phyloP scores from a whole-genome alignment of 805 yeast genomes.

The Lachancea lanzarotensis region DNA sequence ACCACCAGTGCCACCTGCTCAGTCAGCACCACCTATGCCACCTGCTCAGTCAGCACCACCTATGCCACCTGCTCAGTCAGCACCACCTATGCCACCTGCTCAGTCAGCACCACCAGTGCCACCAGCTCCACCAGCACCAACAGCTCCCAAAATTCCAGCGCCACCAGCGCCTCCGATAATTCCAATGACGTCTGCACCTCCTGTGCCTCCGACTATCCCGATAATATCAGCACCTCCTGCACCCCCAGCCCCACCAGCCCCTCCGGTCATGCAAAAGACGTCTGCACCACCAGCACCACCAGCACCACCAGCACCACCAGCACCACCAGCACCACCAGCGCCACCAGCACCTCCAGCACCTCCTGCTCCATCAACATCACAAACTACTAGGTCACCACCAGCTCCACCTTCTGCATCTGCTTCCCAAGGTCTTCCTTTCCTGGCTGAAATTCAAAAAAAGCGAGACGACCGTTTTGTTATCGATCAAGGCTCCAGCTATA shows the following conservation, averaged over 20 bases:
- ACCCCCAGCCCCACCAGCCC: slow-evolving; percentile 18
- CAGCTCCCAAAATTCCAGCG: slow-evolving; percentile 20
- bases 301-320: slow-evolving; percentile 21
- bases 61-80: slow-evolving; percentile 23
- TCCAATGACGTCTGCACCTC: too few relatives aligned
- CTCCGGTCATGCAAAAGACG: slow-evolving; percentile 14
- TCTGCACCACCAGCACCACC: slow-evolving; percentile 18
- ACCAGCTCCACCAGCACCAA: slow-evolving; percentile 18
- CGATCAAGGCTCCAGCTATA: slow-evolving; percentile 30
- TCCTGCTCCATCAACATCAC: slow-evolving; percentile 20
- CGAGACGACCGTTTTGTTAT: slow-evolving; percentile 43
- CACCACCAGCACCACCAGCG: slow-evolving; percentile 21
- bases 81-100: slow-evolving; percentile 1
- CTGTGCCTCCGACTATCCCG: slow-evolving; percentile 17
- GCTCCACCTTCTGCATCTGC: slow-evolving; percentile 22
- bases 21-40: neutral
- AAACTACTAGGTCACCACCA: slow-evolving; percentile 16
- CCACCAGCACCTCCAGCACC: slow-evolving; percentile 19
- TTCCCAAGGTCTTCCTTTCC: slow-evolving; percentile 42
- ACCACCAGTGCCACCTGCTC: neutral
- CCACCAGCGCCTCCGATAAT: slow-evolving; percentile 22
- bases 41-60: neutral
- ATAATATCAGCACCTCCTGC: slow-evolving; percentile 22
- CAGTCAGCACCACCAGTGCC: slow-evolving; percentile 21
- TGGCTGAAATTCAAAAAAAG: slow-evolving; percentile 44